These are phyloP conservation scores for Monilinia laxa DNA, from an alignment of 2,329 filamentous ascomycete species.

Conservation along the genomic window DNA sequence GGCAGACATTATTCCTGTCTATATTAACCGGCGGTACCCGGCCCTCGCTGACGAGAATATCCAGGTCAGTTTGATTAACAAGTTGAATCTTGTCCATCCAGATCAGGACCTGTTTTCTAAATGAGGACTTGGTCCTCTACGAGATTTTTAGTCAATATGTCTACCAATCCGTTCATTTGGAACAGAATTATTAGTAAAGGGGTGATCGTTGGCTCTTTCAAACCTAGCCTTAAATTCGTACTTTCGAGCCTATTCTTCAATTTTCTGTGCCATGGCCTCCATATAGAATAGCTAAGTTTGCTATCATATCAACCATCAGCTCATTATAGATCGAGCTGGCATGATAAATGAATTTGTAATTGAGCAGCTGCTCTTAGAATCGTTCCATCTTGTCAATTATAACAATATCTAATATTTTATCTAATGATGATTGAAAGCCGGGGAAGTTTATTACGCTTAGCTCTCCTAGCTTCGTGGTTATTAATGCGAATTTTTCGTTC, in stretches of 20 bases:
- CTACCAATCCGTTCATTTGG: background rate
- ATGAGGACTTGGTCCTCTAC: background rate
- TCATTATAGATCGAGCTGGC: too few species aligned
- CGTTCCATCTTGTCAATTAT: too few species aligned
- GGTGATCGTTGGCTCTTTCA: background rate
- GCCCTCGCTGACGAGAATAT: background rate
- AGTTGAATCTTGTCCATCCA: too few species aligned
- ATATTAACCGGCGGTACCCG: background rate
- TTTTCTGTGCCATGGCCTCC: background rate
- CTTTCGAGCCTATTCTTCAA: background rate
- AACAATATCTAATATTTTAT: too few species aligned
- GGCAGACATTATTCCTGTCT: background rate
- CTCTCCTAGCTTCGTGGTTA: too few species aligned
- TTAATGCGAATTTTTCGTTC: too few species aligned
- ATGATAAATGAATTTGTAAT: too few species aligned
- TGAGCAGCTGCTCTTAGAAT: too few species aligned
- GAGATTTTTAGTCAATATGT: background rate
- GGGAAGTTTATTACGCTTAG: too few species aligned
- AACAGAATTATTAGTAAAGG: too few species aligned
- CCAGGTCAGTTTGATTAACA: background rate
- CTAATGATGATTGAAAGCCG: too few species aligned
- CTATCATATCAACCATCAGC: background rate
- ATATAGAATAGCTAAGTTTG: background rate
- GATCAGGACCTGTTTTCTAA: background rate
- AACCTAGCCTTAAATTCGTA: too few species aligned